Base-by-base conservation (phyloP, 2,329 filamentous ascomycete genomes). In the Aspergillus jensenii region DNA sequence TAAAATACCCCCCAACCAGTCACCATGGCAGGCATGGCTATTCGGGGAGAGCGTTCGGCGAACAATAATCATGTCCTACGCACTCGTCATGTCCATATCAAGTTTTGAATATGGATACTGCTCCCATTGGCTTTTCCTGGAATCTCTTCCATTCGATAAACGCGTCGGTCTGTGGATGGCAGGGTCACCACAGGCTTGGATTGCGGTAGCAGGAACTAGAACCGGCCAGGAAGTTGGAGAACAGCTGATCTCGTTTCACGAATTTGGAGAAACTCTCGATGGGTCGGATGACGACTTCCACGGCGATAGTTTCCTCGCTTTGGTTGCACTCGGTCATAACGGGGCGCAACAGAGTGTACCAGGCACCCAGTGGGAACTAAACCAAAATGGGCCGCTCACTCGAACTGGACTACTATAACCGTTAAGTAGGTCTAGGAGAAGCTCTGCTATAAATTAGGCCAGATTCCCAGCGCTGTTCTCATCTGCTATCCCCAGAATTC, bases 61-160 rank as follows among this genome's bases (percentile, higher is more conserved):
- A 6, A 56, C 46, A 9, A 56, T 50, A 23, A 12, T 56, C 17
- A 50, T 50, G 46, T 37, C 46, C n/a, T 56, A 50, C 27, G n/a
- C 27, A 7, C 53, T 56, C 3, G 25, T 39, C 17, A 48, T 50
- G 45, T 19, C 46, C 14, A n/a, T 55, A 19, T 44, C 37, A 15
- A 43, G 53, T 15, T 45, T 44, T 40, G 39, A 44, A 3, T 44
- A 56, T 14, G 53, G 37, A 8, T 56, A 56, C 37, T 56, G 53
- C 53, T 14, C 39, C 12, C 23, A 49, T 44, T 55, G 52, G 53
- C 27, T 56, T 19, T 50, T 56, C 14, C 12, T 56, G 19, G 53
- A 56, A 31, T 50, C 46, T 21, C 53, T 56, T 39, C 53, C 53
- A 15, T 56, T 56, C 31, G 53, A 50, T 27, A 44, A 19, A 15